These are phyloP conservation scores for Moesziomyces aphidis DNA, from an alignment of 1,284 basidiomycete genomes.

Conservation along the genomic window DNA sequence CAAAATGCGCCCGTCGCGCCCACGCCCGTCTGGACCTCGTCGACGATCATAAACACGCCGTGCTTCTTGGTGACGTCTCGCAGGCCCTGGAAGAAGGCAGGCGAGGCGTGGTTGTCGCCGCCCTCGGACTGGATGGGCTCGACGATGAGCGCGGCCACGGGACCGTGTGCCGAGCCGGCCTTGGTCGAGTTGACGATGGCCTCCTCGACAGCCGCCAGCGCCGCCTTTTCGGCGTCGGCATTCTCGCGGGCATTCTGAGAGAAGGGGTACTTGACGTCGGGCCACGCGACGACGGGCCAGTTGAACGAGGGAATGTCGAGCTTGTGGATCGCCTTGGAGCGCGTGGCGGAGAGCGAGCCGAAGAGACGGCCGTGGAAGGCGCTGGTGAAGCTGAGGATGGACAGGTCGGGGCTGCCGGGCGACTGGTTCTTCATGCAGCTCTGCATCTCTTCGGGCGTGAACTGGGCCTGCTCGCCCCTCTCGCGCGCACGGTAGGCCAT, in stretches of 20 bases:
- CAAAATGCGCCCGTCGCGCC: constrained; percentile 73
- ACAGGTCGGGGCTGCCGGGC: constrained; percentile 71
- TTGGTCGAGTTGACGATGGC: constrained; percentile 68
- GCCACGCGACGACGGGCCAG: constrained; percentile 72
- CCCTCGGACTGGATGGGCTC: constrained; percentile 74
- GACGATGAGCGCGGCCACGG: constrained; percentile 73
- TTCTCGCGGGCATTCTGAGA: constrained; percentile 69
- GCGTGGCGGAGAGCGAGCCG: constrained; percentile 70
- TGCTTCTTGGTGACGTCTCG: constrained; percentile 69
- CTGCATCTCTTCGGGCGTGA: constrained; percentile 44
- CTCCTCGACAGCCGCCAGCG: constrained; percentile 68
- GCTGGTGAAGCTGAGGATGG: constrained; percentile 71
- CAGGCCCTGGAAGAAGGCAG: constrained; percentile 71
- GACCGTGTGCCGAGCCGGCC: constrained; percentile 59
- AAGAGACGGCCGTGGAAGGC: constrained; percentile 67
- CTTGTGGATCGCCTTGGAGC: constrained; percentile 71
- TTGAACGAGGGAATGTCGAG: constrained; percentile 74
- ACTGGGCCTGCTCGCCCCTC: constrained; percentile 62
- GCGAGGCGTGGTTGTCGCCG: constrained; percentile 73
- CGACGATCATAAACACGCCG: constrained; percentile 72
- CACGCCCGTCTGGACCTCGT: constrained; percentile 73
- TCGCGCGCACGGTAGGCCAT: constrained; percentile 70
- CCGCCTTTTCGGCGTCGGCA: constrained; percentile 67
- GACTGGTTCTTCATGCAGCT: constrained; percentile 72
- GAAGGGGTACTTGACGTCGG: constrained; percentile 72